phyloP scores from a whole-genome alignment of 768 basidiomycete genomes.

The Suillus cothurnatus region DNA sequence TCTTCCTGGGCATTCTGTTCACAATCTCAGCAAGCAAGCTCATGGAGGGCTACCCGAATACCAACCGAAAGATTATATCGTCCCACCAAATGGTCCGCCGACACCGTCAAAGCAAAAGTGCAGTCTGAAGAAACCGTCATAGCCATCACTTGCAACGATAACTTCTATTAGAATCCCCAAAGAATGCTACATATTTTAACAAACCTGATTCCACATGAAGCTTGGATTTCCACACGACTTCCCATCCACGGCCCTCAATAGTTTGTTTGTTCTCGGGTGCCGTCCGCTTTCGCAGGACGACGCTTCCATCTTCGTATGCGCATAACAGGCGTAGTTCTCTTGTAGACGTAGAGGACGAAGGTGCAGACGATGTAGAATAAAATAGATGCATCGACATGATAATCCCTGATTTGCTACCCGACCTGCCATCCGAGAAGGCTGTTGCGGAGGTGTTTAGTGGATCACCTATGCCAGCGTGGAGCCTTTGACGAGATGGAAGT shows the following conservation, averaged over 20 bases:
- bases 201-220: constrained; percentile 74
- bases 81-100: constrained; percentile 81
- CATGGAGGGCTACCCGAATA: constrained; percentile 5
- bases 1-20: constrained; percentile 16
- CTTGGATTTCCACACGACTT: constrained; percentile 63
- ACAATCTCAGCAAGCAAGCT: constrained; percentile 3
- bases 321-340: constrained; percentile 62
- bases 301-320: constrained; percentile 87
- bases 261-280: constrained; percentile 38
- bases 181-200: constrained; percentile 19
- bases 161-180: neutral
- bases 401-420: constrained; percentile 67
- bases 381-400: constrained; percentile 88
- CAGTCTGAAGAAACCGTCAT: constrained; percentile 69
- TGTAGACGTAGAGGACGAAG: constrained; percentile 33
- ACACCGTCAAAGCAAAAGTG: constrained; percentile 72
- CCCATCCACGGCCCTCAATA: constrained; percentile 77
- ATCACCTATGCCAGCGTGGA: constrained; percentile 87
- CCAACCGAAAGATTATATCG: constrained; percentile 60
- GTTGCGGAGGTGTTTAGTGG: constrained; percentile 33
- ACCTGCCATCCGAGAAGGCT: constrained; percentile 44
- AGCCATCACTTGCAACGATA: neutral
- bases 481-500: constrained; percentile 63
- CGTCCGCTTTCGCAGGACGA: constrained; percentile 64
- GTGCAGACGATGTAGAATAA: constrained; percentile 29